A percentile compares a stretch with the other conserved stretches of the same genome.
phyloP scores from a whole-genome alignment of 768 basidiomycete species.

The Russula lepida region DNA sequence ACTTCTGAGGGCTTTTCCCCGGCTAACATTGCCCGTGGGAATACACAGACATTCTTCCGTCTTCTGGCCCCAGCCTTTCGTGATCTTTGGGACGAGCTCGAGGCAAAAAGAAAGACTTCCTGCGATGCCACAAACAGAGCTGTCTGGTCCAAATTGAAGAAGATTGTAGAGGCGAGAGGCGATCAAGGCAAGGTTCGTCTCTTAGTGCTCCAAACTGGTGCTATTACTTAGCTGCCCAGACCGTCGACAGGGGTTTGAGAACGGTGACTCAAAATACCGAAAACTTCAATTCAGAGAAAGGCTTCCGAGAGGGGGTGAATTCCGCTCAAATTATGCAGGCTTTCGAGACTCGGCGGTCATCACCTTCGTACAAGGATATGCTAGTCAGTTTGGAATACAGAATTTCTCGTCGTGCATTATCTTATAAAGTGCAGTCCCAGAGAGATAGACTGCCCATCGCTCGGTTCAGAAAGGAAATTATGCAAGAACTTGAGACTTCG shows the following conservation, averaged over 20 bases:
- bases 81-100: slow-evolving; percentile 90
- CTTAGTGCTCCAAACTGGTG: not conserved
- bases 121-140: slow-evolving; percentile 59
- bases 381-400: slow-evolving; percentile 45
- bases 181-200: slow-evolving; percentile 36
- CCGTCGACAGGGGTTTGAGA: not conserved
- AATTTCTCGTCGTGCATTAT: not conserved
- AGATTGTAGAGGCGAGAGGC: slow-evolving; percentile 58
- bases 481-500: slow-evolving; percentile 55
- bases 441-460: slow-evolving; percentile 83
- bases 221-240: slow-evolving; percentile 8
- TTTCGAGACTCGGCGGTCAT: slow-evolving; percentile 54
- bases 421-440: slow-evolving; percentile 41
- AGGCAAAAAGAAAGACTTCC: slow-evolving; percentile 46
- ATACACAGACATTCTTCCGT: slow-evolving; percentile 60
- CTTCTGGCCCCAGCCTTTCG: slow-evolving; percentile 75
- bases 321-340: slow-evolving; percentile 48
- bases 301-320: slow-evolving; percentile 1
- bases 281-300: not conserved
- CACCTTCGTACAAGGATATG: slow-evolving; percentile 77
- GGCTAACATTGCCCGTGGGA: slow-evolving; percentile 37
- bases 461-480: slow-evolving; percentile 63
- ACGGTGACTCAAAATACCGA: not conserved
- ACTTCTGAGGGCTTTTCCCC: slow-evolving; percentile 54
- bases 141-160: slow-evolving; percentile 61